A percentile compares a stretch with the other conserved stretches of the same genome.
Evolutionary conservation across 2,329 filamentous ascomycete species (phyloP).

Genomic region (Beauveria rudraprayagi): DNA sequence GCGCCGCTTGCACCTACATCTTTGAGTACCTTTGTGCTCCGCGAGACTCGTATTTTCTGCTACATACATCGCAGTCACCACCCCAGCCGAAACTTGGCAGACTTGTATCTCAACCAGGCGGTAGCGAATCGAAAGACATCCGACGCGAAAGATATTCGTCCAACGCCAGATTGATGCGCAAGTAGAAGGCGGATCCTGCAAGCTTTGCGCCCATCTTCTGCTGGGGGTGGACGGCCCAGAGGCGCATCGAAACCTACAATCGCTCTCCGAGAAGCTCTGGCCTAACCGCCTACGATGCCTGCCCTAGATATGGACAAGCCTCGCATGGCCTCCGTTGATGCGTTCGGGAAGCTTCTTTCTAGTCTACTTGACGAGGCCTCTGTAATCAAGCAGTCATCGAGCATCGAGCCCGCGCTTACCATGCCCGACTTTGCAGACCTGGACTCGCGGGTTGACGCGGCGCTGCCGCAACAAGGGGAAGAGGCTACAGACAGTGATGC

Average conservation of each 20-base stretch:
- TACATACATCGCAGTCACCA: not conserved
- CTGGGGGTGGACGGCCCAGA: not conserved
- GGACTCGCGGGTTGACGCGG: slow-evolving; percentile 34
- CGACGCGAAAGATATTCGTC: no score
- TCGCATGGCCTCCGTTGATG: slow-evolving; percentile 44
- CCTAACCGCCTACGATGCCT: slow-evolving; percentile 34
- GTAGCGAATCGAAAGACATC: not conserved
- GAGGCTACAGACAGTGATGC: slow-evolving; percentile 24
- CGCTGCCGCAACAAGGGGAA: slow-evolving; percentile 20
- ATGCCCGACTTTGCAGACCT: slow-evolving; percentile 56
- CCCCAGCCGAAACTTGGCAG: not conserved
- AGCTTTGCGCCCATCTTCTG: not conserved
- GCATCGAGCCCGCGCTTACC: slow-evolving; percentile 67
- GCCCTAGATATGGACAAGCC: slow-evolving; percentile 36
- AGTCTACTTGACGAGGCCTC: slow-evolving; percentile 52
- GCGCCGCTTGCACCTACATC: not conserved
- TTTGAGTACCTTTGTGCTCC: not conserved
- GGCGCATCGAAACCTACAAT: not conserved
- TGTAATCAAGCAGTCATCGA: slow-evolving; percentile 46
- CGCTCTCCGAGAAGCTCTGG: not conserved
- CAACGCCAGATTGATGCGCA: not conserved
- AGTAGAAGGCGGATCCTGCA: not conserved
- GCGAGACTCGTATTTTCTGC: not conserved
- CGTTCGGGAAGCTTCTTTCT: slow-evolving; percentile 46
- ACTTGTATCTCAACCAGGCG: not conserved